Percentiles rank a stretch among this genome's conserved stretches.
These are phyloP conservation scores for Eremomyces bilateralis DNA, from an alignment of 495 filamentous ascomycete species.

Conservation along the genomic window DNA sequence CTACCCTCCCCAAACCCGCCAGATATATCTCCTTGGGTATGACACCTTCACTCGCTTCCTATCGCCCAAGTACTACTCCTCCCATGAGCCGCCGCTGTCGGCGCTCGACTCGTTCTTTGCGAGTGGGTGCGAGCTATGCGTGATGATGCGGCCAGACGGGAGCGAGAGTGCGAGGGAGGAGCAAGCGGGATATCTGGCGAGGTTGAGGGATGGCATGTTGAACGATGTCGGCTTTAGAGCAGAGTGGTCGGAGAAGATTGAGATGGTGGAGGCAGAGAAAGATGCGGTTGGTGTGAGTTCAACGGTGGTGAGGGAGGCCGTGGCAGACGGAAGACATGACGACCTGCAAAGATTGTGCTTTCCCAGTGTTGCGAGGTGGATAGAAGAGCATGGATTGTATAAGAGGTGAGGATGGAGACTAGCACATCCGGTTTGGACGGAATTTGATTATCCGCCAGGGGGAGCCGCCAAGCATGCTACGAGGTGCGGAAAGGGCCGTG, in stretches of 20 bases:
- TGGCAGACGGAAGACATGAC: no score
- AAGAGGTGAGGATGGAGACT: no score
- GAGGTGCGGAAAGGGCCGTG: no score
- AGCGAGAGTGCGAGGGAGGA: no score
- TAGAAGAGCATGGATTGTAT: no score
- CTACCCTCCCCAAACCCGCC: slow-evolving; percentile 30
- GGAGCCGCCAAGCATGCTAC: no score
- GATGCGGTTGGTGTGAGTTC: no score
- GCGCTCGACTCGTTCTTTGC: slow-evolving; percentile 46
- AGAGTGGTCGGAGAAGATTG: slow-evolving; percentile 50
- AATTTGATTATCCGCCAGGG: no score
- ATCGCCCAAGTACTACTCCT: slow-evolving; percentile 62
- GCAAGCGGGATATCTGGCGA: slow-evolving; percentile 16
- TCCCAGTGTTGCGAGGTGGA: slow-evolving; percentile 16
- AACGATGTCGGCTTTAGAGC: slow-evolving; percentile 33
- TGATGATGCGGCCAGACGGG: slow-evolving; percentile 43
- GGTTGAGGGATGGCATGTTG: slow-evolving; percentile 19
- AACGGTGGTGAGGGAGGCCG: no score
- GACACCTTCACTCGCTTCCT: slow-evolving; percentile 77
- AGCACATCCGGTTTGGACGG: no score
- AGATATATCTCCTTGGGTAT: slow-evolving; percentile 67
- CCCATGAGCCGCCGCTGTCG: slow-evolving; percentile 25
- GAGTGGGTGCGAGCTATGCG: slow-evolving; percentile 41
- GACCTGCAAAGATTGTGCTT: no score
- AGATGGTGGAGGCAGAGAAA: slow-evolving; percentile 43